phyloP scores from a whole-genome alignment of 2,329 filamentous ascomycete species.

The Rachicladosporium sp. region DNA sequence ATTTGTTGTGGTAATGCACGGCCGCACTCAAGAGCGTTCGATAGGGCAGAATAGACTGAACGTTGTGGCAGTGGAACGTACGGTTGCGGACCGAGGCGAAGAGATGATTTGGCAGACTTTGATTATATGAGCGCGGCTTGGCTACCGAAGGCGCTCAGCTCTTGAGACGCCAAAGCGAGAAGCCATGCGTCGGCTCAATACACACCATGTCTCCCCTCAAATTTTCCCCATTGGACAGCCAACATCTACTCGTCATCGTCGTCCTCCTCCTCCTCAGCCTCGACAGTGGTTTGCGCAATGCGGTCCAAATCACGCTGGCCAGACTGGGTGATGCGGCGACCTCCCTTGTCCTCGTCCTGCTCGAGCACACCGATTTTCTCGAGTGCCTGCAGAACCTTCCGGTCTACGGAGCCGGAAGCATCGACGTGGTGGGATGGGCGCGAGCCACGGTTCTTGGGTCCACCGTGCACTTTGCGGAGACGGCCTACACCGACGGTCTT shows the following conservation, averaged over 20 bases:
- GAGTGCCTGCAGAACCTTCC: slow-evolving; percentile 91
- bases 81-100: too few relatives aligned
- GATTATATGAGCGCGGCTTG: too few relatives aligned
- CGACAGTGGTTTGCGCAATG: slow-evolving; percentile 40
- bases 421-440: slow-evolving; percentile 90
- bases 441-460: slow-evolving; percentile 81
- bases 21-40: too few relatives aligned
- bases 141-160: slow-evolving; percentile 2
- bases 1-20: too few relatives aligned
- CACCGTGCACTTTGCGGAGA: slow-evolving; percentile 91
- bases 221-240: too few relatives aligned
- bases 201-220: too few relatives aligned
- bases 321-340: slow-evolving; percentile 92
- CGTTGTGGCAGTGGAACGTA: too few relatives aligned
- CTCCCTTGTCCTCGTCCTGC: slow-evolving; percentile 96
- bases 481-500: slow-evolving; percentile 99
- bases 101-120: too few relatives aligned
- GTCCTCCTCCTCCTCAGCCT: slow-evolving; percentile 38
- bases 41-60: too few relatives aligned
- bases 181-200: too few relatives aligned
- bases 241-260: slow-evolving; percentile 18
- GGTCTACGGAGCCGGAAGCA: slow-evolving; percentile 88
- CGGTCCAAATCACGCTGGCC: slow-evolving; percentile 98
- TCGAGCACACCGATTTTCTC: slow-evolving; percentile 99
- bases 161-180: slow-evolving; percentile 4